Conservation (phyloP, 495 filamentous ascomycete species). For the Diplogelasinospora grovesii region DNA sequence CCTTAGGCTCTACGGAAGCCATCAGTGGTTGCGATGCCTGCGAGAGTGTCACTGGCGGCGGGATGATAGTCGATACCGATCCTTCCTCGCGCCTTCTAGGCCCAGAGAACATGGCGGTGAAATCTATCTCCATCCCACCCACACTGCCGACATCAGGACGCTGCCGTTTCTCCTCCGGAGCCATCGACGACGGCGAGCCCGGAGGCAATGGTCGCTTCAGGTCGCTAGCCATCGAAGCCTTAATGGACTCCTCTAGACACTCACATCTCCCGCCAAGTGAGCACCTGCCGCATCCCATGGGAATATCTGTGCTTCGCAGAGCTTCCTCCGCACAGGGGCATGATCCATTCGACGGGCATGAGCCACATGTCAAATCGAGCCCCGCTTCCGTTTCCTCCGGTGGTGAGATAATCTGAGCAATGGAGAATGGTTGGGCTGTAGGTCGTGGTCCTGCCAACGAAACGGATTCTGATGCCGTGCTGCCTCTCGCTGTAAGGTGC, state of each 20-base stretch:
- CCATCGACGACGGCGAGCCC: slow-evolving; percentile 36
- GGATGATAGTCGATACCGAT: slow-evolving; percentile 4
- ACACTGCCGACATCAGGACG: slow-evolving; percentile 24
- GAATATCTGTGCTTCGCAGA: slow-evolving; percentile 27
- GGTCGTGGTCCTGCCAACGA: slow-evolving; percentile 24
- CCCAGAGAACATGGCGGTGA: slow-evolving; percentile 60
- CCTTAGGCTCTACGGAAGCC: slow-evolving; percentile 31
- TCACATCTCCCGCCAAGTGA: slow-evolving; percentile 52
- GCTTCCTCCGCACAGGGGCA: slow-evolving; percentile 50
- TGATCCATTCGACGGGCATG: slow-evolving; percentile 38
- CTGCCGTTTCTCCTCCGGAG: slow-evolving; percentile 49
- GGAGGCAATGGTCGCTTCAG: slow-evolving; percentile 37
- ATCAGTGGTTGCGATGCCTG: slow-evolving; percentile 16
- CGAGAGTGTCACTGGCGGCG: slow-evolving; percentile 6
- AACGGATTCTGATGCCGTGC: neutral
- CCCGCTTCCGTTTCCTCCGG: slow-evolving; percentile 25
- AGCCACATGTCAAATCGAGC: slow-evolving; percentile 40
- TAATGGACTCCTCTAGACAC: slow-evolving; percentile 63
- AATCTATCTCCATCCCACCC: slow-evolving; percentile 60
- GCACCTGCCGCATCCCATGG: slow-evolving; percentile 60
- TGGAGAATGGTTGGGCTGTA: slow-evolving; percentile 32
- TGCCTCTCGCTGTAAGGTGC: slow-evolving; percentile 16
- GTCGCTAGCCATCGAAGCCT: slow-evolving; percentile 16
- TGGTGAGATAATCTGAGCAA: slow-evolving; percentile 44
- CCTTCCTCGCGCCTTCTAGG: slow-evolving; percentile 17